phyloP scores from a whole-genome alignment of 805 yeast genomes.

The Kuraishia molischiana region DNA sequence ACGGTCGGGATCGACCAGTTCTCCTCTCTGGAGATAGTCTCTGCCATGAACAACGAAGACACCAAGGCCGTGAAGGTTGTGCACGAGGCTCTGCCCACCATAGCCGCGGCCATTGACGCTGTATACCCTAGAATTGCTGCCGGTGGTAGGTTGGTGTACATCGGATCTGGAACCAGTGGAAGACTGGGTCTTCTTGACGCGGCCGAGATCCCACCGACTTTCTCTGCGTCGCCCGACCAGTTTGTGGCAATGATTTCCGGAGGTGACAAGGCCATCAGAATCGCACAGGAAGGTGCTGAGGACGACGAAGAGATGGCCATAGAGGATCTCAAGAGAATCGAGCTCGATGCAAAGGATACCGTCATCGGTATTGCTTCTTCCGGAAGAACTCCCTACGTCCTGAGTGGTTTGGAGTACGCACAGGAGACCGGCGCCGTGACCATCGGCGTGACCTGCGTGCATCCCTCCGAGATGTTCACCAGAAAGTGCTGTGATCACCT shows the following conservation, averaged over 20 bases:
- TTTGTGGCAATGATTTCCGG: slow-evolving; percentile 17
- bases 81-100: slow-evolving; percentile 4
- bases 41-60: slow-evolving; percentile 12
- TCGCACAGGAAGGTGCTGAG: slow-evolving; percentile 16
- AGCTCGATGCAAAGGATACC: slow-evolving; percentile 10
- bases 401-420: slow-evolving; percentile 13
- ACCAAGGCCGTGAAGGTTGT: slow-evolving; percentile 7
- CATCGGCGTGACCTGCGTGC: slow-evolving; percentile 11
- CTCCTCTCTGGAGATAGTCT: slow-evolving; percentile 9
- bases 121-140: slow-evolving; percentile 8
- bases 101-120: slow-evolving; percentile 12
- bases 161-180: slow-evolving; percentile 18
- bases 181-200: slow-evolving; percentile 16
- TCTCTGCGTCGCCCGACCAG: slow-evolving; percentile 12
- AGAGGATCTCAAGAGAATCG: slow-evolving; percentile 9
- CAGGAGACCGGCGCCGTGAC: slow-evolving; percentile 12
- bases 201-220: slow-evolving; percentile 17
- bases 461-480: slow-evolving; percentile 7
- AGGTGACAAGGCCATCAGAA: slow-evolving; percentile 15
- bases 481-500: slow-evolving; percentile 7
- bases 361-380: slow-evolving; percentile 18
- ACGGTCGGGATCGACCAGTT: slow-evolving; percentile 9
- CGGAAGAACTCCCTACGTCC: slow-evolving; percentile 18
- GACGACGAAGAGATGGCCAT: slow-evolving; percentile 10
- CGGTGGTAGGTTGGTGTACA: slow-evolving; percentile 16